Conservation (phyloP, 371 early-diverging fungal genomes). For the Syncephalis fuscata region DNA sequence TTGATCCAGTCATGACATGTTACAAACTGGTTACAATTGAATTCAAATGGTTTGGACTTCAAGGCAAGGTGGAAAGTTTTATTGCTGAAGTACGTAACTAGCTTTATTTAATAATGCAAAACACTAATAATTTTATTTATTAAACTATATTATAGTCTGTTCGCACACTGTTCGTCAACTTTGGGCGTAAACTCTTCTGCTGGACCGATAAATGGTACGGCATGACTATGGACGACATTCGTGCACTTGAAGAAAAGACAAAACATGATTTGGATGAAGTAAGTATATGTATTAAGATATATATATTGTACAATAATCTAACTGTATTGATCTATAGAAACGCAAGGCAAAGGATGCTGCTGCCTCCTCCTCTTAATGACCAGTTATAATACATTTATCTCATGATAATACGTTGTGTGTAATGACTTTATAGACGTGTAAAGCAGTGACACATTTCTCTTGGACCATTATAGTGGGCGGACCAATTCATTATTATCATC, state of each 20-base stretch:
- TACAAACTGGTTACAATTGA: conserved; percentile 60
- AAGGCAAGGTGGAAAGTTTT: conserved; percentile 35
- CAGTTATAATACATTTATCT: no score
- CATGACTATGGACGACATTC: conserved; percentile 46
- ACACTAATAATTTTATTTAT: background rate
- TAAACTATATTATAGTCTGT: conserved; percentile 8
- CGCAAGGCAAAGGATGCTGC: no score
- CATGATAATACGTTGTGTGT: no score
- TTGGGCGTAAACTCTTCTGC: conserved; percentile 49
- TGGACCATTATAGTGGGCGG: no score
- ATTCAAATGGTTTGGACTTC: conserved; percentile 55
- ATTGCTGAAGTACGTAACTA: conserved; percentile 17
- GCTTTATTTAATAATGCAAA: no score
- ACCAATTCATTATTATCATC: no score
- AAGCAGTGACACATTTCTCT: no score
- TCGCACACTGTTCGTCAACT: conserved; percentile 20
- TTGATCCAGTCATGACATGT: conserved; percentile 58
- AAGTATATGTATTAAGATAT: background rate
- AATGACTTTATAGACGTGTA: no score
- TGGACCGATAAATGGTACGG: conserved; percentile 57
- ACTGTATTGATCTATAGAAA: no score
- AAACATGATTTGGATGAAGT: conserved; percentile 29
- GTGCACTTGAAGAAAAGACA: conserved; percentile 38
- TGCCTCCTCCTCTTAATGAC: no score
- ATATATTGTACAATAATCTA: background rate